Evolutionary conservation across 305 asterid species (phyloP).

Genomic region (Fraxinus paxiana): DNA sequence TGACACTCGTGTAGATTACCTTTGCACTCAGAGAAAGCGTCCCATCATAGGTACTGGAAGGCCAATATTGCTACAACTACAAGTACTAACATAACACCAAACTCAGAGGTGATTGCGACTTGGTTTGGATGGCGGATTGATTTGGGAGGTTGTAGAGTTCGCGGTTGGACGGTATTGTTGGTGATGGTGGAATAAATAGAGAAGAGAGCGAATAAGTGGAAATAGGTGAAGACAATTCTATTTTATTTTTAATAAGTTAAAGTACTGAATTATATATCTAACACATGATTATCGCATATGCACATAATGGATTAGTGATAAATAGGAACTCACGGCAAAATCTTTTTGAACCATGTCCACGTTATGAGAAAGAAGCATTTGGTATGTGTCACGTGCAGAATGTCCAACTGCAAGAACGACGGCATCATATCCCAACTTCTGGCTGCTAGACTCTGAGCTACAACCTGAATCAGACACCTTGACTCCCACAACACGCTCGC

Average conservation of each 20-base stretch:
- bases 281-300: background rate
- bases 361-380: constrained; percentile 27
- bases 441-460: constrained; percentile 27
- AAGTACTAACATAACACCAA: background rate
- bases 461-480: constrained; percentile 59
- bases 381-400: constrained; percentile 87
- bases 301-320: background rate
- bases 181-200: background rate
- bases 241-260: background rate
- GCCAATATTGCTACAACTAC: background rate
- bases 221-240: background rate
- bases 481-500: constrained; percentile 62
- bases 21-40: background rate
- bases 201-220: background rate
- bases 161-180: background rate
- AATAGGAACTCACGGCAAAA: constrained; percentile 67
- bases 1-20: background rate
- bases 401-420: constrained; percentile 92
- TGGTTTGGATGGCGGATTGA: background rate
- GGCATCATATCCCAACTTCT: constrained; percentile 67
- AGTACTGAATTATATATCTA: background rate
- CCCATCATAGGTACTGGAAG: background rate
- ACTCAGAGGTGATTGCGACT: background rate
- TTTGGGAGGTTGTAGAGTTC: background rate
- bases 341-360: constrained; percentile 69